Percentiles rank a stretch among this genome's conserved stretches.
Evolutionary conservation across 2,329 filamentous ascomycete species (phyloP).

Genomic region (Alternaria sp.): DNA sequence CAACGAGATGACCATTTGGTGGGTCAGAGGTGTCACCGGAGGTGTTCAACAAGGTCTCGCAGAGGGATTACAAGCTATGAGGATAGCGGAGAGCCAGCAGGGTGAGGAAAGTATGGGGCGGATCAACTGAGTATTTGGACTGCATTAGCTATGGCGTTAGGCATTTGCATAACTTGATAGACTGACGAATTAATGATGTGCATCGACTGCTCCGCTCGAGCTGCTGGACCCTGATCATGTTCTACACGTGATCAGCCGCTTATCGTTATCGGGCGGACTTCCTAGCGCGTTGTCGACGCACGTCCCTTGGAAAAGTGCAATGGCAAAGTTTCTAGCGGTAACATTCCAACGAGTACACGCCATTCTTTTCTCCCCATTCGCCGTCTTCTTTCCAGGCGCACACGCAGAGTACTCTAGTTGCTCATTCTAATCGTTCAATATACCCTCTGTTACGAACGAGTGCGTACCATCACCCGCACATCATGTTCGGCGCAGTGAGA

Average conservation of each 20-base stretch:
- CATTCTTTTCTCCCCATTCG: slow-evolving; percentile 21
- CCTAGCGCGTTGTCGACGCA: slow-evolving; percentile 21
- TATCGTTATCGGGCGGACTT: slow-evolving; percentile 25
- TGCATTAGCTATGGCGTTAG: not conserved
- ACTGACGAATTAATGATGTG: not conserved
- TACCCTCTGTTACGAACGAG: slow-evolving; percentile 18
- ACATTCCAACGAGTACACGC: slow-evolving; percentile 5
- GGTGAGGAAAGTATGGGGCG: slow-evolving; percentile 8
- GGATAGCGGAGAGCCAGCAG: slow-evolving; percentile 19
- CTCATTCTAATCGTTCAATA: slow-evolving; percentile 17
- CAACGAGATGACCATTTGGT: slow-evolving; percentile 64
- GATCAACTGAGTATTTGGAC: not conserved
- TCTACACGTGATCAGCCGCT: not conserved
- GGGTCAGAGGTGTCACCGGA: slow-evolving; percentile 67
- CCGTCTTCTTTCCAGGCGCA: slow-evolving; percentile 18
- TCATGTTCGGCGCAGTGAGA: slow-evolving; percentile 54
- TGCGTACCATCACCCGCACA: slow-evolving; percentile 20
- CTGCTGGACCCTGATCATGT: not conserved
- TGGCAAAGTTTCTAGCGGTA: slow-evolving; percentile 21
- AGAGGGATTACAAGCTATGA: slow-evolving; percentile 59
- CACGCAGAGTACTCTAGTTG: slow-evolving; percentile 1
- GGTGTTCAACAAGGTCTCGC: slow-evolving; percentile 70
- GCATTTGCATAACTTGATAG: not conserved
- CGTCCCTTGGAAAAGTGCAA: slow-evolving; percentile 36
- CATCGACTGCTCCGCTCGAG: not conserved